Base-by-base conservation (phyloP, 2,329 filamentous ascomycete species). In the Cercospora brassicicola region DNA sequence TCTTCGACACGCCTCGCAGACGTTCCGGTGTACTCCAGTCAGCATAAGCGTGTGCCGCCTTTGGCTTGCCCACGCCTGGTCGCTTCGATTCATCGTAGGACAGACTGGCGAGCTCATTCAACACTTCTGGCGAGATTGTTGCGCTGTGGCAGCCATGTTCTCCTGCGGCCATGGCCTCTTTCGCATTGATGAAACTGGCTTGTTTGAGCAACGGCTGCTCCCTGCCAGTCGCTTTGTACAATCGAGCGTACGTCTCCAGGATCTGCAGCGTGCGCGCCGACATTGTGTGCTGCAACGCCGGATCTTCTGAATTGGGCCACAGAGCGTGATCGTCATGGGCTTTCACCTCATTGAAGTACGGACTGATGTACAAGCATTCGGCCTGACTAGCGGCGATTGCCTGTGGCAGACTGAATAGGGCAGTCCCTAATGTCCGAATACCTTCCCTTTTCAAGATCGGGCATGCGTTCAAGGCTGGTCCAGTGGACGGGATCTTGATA, bases 401-500 rank as follows among this genome's bases (percentile, higher is more conserved):
- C 74, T 90, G 88, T 48, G 86, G 82, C 72, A 89, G 82, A 53
- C 84, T 86, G 73, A 90, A 90, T 59, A 91, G 79, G 1, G 87
- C 89, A 0, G 88, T 90, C 0, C 86, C 87, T 2, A 90, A 79
- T 0, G 88, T 89, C 1, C 81, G 79, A n/a, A 89, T 85, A 1
- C 86, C 85, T 9, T 81, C 77, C 15, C 75, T 71, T 72, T 89
- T 84, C 4, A 90, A 79, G 3, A 79, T 78, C 2, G 81, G 81
- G 68, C 87, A 89, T 1, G 88, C 88, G 71, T 85, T 82, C 13
- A 90, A 79, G 1, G 88, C 88, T 73, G 89, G 87, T 84, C 86
- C 90, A 0, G 87, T 90, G 7, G 84, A 81, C 0, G 87, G 86
- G 48, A 90, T 85, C 73, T 90, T 90, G 78, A 90, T 87, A 69